These are phyloP conservation scores for Withania somnifera DNA, from an alignment of 305 asterid genomes.

Conservation along the genomic window DNA sequence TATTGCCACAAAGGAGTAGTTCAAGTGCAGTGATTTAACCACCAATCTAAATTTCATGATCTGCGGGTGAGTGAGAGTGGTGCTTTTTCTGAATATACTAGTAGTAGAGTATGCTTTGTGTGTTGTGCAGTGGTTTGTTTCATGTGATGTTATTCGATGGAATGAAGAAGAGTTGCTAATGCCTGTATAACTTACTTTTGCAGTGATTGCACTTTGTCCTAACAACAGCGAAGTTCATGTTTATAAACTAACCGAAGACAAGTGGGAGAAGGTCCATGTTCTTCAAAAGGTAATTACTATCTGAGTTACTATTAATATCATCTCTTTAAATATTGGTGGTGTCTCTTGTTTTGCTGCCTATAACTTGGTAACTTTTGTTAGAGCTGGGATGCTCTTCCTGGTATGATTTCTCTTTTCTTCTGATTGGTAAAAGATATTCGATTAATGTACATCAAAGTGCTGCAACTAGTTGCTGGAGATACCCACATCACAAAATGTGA, in stretches of 20 bases:
- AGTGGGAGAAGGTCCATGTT: slow-evolving; percentile 96
- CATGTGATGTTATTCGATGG: neutral
- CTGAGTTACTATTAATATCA: neutral
- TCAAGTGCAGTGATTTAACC: neutral
- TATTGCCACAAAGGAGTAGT: neutral
- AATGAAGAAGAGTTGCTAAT: neutral
- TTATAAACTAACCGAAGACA: slow-evolving; percentile 54
- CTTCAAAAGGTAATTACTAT: slow-evolving; percentile 65
- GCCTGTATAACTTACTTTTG: slow-evolving; percentile 10
- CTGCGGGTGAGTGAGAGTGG: neutral
- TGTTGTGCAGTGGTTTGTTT: neutral
- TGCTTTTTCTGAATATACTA: neutral
- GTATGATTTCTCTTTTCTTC: neutral
- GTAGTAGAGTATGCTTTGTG: neutral
- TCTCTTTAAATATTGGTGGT: neutral
- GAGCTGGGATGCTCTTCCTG: neutral
- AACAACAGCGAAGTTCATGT: slow-evolving; percentile 88
- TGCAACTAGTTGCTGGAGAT: neutral
- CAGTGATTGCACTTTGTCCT: slow-evolving; percentile 91
- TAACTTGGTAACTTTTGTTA: neutral
- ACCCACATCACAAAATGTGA: neutral
- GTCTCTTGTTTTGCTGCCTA: neutral
- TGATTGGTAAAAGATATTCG: neutral
- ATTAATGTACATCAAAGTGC: neutral
- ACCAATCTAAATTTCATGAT: neutral